A percentile compares a stretch with the other conserved stretches of the same genome.
Evolutionary conservation across 2,329 filamentous ascomycete genomes (phyloP).

Genomic region (Neurospora crassa): DNA sequence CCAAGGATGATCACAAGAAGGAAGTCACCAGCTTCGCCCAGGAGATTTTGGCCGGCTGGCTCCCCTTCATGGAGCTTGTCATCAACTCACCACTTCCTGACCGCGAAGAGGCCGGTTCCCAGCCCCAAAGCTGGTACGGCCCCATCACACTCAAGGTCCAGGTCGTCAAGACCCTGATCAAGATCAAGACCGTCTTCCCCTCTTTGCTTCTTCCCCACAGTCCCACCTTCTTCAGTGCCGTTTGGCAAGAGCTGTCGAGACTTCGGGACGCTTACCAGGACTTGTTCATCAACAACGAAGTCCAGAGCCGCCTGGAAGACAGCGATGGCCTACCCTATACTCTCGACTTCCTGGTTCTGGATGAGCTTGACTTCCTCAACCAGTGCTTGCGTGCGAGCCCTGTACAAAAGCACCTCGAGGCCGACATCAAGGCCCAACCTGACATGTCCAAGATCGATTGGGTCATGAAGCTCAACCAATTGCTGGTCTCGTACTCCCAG

Average conservation of each 20-base stretch:
- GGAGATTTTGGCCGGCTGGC: constrained; percentile 73
- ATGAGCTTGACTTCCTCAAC: constrained; percentile 92
- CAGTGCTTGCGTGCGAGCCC: constrained; percentile 80
- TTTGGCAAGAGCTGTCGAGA: constrained; percentile 77
- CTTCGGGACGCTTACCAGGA: constrained; percentile 66
- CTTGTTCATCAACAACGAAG: constrained; percentile 77
- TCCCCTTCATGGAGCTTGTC: constrained; percentile 75
- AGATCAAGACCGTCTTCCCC: constrained; percentile 77
- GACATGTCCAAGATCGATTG: constrained; percentile 60
- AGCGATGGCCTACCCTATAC: constrained; percentile 89
- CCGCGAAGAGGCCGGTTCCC: constrained; percentile 39
- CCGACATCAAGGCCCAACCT: constrained; percentile 56
- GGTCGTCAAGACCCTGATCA: constrained; percentile 87
- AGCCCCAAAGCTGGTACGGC: constrained; percentile 67
- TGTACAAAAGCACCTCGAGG: constrained; percentile 80
- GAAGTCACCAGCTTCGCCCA: constrained; percentile 86
- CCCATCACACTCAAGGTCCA: constrained; percentile 83
- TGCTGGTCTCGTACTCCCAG: constrained; percentile 76
- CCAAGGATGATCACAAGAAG: constrained; percentile 82
- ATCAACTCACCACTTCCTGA: constrained; percentile 70
- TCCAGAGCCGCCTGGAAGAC: constrained; percentile 82
- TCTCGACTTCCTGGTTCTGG: constrained; percentile 83
- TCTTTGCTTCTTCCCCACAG: constrained; percentile 75
- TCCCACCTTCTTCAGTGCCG: constrained; percentile 70
- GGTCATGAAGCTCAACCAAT: constrained; percentile 80